Conservation (phyloP, 2,329 filamentous ascomycete species). For the Westerdykella aurantiaca region DNA sequence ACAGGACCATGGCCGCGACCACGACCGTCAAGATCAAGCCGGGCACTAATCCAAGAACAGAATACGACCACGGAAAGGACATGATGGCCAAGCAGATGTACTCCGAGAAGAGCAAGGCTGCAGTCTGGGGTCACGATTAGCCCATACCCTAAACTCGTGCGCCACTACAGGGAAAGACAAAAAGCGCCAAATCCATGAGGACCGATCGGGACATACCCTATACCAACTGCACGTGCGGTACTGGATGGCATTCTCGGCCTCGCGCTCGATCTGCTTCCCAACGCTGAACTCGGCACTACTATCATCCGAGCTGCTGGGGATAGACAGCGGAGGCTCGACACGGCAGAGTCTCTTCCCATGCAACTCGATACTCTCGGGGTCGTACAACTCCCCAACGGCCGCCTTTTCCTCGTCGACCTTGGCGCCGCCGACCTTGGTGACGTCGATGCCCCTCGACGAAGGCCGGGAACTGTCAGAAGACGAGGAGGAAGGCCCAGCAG, state of each 20-base stretch:
- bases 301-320: constrained; percentile 13
- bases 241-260: constrained; percentile 74
- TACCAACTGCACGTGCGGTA: constrained; percentile 93
- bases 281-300: constrained; percentile 43
- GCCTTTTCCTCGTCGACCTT: constrained; percentile 4
- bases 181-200: neutral
- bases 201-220: constrained; percentile 52
- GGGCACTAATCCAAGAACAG: constrained; percentile 77
- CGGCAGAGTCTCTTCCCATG: too few species aligned
- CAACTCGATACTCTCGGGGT: constrained; percentile 19
- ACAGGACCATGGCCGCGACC: constrained; percentile 72
- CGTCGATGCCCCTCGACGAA: neutral
- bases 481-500: neutral
- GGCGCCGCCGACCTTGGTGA: neutral
- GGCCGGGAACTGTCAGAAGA: neutral
- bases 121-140: constrained; percentile 53
- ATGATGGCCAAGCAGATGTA: constrained; percentile 93
- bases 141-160: neutral
- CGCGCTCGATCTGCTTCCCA: constrained; percentile 67
- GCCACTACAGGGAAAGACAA: neutral
- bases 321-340: too few species aligned
- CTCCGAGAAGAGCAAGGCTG: constrained; percentile 84
- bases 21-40: constrained; percentile 77
- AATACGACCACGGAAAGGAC: constrained; percentile 94
- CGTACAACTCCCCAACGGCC: constrained; percentile 13